Evolutionary conservation across 257 asterid genomes (phyloP), one percentile per base, ranked within the genome.

Genomic region (Fraxinus excelsior): DNA sequence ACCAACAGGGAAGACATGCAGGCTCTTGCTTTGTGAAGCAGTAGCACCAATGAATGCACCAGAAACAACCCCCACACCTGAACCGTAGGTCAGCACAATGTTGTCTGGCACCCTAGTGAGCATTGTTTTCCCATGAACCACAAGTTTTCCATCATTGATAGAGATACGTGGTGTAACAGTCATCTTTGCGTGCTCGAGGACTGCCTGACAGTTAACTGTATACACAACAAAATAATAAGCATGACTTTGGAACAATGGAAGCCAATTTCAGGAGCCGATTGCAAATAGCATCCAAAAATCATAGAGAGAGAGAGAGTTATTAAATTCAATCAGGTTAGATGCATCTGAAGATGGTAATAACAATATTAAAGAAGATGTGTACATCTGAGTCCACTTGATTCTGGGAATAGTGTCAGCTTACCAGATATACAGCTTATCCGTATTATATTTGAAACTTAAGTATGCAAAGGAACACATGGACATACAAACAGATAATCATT

Each of bases 21-120:
- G 73, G 87, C 98, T 90, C 85, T 90, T 91, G 88, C 88, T 88
- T 34, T 90, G 71, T 60, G 92, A 85, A 70, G 97, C 94, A 0
- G 91, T 79, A 82, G 98, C 99, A 71, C 99, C 98, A 18, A 94
- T 86, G 82, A 94, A 94, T 66, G 98, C 96, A 83, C 97, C 97
- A 25, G 77, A 87, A 69, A 88, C 89, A 16, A 90, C 91, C 69
- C 94, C 98, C 66, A 79, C 89, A 72, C 96, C 93, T 0, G 96
- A 88, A 56, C 96, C 96, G 28, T 92, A 92, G 42, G 96, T 91
- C 35, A 94, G 84, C 75, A 89, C 87, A 64, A 92, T 89, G 88
- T 91, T 94, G 71, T 92, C 96, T 32, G 92, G 96, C 72, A 94
- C 98, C 71, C 96, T 94, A 18, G 74, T 86, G 81, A 94, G 90